Conservation (phyloP, 1,284 basidiomycete genomes). For the Moesziomyces parantarcticus region DNA sequence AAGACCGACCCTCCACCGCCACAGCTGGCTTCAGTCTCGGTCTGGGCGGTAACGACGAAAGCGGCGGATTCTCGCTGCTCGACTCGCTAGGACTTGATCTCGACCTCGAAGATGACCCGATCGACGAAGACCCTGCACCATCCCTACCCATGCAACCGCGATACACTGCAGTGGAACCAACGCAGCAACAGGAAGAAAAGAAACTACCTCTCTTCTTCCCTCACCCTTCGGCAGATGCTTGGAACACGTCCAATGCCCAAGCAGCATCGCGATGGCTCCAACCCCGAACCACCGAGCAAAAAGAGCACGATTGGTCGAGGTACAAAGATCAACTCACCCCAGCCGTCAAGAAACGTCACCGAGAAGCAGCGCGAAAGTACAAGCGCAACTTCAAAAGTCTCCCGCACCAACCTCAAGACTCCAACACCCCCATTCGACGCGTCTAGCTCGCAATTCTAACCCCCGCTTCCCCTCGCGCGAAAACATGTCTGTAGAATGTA, state of each 20-base stretch:
- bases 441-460: too few species aligned
- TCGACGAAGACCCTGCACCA: constrained; percentile 5
- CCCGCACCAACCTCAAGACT: constrained; percentile 3
- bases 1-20: constrained; percentile 37
- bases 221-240: constrained; percentile 1
- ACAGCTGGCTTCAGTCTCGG: constrained; percentile 28
- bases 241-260: constrained; percentile 21
- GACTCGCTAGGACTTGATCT: constrained; percentile 53
- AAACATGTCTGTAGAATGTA: too few species aligned
- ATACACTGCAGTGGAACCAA: constrained; percentile 1
- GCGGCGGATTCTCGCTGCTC: constrained; percentile 54
- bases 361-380: constrained; percentile 59
- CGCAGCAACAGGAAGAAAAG: constrained; percentile 3
- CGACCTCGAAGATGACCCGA: constrained; percentile 44
- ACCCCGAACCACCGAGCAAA: constrained; percentile 39
- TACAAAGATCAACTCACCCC: constrained; percentile 49
- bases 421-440: not conserved
- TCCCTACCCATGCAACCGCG: constrained; percentile 1
- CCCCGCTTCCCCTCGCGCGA: too few species aligned
- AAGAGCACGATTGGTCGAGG: constrained; percentile 34
- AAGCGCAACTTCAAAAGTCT: constrained; percentile 28
- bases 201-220: constrained; percentile 18
- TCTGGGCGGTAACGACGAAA: constrained; percentile 4
- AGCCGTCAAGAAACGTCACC: constrained; percentile 56
- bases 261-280: constrained; percentile 35